Evolutionary conservation across 2,329 filamentous ascomycete genomes (phyloP), one percentile per base, ranked within the genome.

Genomic region (Mariannaea sp.): DNA sequence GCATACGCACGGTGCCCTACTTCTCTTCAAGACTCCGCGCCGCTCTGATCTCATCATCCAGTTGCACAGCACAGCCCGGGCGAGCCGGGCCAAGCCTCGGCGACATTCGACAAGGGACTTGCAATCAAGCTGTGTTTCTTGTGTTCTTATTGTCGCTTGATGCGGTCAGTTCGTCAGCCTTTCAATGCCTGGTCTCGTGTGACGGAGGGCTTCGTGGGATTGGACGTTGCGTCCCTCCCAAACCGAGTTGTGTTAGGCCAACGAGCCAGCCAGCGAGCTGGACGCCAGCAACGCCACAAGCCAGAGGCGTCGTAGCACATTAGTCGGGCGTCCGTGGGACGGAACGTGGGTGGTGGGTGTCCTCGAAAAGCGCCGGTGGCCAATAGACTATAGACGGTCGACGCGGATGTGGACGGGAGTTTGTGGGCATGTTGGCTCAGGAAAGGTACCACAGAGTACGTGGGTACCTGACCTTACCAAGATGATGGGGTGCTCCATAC

Each of bases 221-320:
- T 54, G 51, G 51, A 17, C 32, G 30, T 42, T 42, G 12, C 14
- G 36, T 17, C 14, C 26, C 33, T 17, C 14, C 26, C 33, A 36
- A 36, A 20, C 36, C 36, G 36, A 40, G 17, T 26, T 26, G 22
- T 40, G 22, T 14, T 40, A 19, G 36, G 6, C 19, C 36, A 24
- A n/a, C 12, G 22, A 17, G 29, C 29, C 29, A 32, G 22, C 22
- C 22, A 32, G 29, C 27, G 39, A 49, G 33, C 51, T 45, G 42
- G 46, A 36, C 45, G 40, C 27, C 17, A 36, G 39, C 51, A 49
- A 40, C 40, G 51, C 51, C 51, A 54, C 51, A 49, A 44, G 44
- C 30, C 50, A 19, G 30, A 24, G 16, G 27, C 29, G 35, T 9
- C 26, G 1, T 29, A 35, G 39, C 50, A 53, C 50, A n/a, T 6